Conservation (phyloP, 148 eudicot species). For the Camellia granthamiana region DNA sequence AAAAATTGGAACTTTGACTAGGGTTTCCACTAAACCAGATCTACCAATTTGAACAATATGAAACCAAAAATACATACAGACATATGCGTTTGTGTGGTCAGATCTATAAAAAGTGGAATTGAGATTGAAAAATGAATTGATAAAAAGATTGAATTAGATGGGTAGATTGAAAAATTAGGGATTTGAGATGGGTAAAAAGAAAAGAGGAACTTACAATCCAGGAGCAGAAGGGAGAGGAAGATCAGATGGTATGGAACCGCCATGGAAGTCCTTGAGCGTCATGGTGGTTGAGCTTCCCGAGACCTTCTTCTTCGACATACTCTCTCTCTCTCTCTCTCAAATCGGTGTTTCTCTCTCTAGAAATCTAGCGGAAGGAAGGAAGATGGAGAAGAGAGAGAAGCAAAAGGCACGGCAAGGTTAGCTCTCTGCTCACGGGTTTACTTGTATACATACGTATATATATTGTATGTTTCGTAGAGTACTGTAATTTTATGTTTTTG, state of each 20-base stretch:
- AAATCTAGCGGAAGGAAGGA: background rate
- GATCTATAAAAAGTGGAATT: constrained; percentile 18
- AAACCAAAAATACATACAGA: constrained; percentile 8
- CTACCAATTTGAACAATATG: constrained; percentile 15
- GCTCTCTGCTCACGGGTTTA: no score
- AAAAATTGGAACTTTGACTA: background rate
- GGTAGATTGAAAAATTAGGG: background rate
- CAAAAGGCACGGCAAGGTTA: no score
- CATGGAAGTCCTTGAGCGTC: constrained; percentile 97
- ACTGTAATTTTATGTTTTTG: no score
- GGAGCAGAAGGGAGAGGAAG: constrained; percentile 96
- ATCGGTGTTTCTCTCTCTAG: background rate
- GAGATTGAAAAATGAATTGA: background rate
- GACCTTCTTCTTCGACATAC: constrained; percentile 85
- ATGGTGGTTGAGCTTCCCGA: constrained; percentile 50
- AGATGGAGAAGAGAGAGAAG: background rate
- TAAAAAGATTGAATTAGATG: background rate
- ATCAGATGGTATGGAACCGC: constrained; percentile 97
- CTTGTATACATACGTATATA: no score
- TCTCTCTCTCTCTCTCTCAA: constrained; percentile 1
- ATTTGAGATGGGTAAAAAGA: background rate
- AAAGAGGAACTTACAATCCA: constrained; percentile 60
- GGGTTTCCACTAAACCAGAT: constrained; percentile 16
- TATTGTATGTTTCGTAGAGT: no score
- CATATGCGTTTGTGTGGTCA: background rate